Evolutionary conservation across 192 early-diverging fungal genomes (phyloP).

Genomic region (Mortierella alpina): DNA sequence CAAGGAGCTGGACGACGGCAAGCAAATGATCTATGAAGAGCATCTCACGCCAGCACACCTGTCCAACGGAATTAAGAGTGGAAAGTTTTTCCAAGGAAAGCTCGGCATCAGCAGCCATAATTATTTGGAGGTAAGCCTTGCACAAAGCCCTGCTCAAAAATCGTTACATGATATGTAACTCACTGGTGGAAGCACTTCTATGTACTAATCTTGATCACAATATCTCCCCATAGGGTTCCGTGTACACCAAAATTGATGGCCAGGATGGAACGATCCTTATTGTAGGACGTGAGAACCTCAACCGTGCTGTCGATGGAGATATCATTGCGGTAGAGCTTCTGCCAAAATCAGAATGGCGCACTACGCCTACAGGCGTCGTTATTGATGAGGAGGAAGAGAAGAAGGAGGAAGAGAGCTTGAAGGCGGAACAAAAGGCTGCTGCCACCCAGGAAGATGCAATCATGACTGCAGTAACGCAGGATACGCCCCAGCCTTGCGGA

Average conservation of each 20-base stretch:
- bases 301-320: conserved; percentile 94
- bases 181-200: neutral
- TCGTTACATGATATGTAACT: neutral
- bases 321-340: conserved; percentile 88
- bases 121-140: conserved; percentile 74
- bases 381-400: conserved; percentile 80
- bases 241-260: conserved; percentile 80
- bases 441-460: conserved; percentile 62
- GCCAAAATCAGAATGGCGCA: conserved; percentile 88
- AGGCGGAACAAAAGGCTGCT: conserved; percentile 44
- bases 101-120: conserved; percentile 89
- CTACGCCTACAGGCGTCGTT: conserved; percentile 74
- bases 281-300: conserved; percentile 84
- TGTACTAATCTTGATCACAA: conserved; percentile 1
- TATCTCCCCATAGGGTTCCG: conserved; percentile 65
- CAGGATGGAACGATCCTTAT: conserved; percentile 81
- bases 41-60: conserved; percentile 84
- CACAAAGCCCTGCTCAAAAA: neutral
- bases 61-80: conserved; percentile 85
- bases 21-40: conserved; percentile 65
- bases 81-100: conserved; percentile 82
- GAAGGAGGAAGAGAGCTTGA: conserved; percentile 67
- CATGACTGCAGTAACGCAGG: conserved; percentile 65
- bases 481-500: conserved; percentile 76
- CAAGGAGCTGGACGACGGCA: conserved; percentile 74